Base-by-base conservation (phyloP, 495 filamentous ascomycete genomes). In the Monascus purpureus region DNA sequence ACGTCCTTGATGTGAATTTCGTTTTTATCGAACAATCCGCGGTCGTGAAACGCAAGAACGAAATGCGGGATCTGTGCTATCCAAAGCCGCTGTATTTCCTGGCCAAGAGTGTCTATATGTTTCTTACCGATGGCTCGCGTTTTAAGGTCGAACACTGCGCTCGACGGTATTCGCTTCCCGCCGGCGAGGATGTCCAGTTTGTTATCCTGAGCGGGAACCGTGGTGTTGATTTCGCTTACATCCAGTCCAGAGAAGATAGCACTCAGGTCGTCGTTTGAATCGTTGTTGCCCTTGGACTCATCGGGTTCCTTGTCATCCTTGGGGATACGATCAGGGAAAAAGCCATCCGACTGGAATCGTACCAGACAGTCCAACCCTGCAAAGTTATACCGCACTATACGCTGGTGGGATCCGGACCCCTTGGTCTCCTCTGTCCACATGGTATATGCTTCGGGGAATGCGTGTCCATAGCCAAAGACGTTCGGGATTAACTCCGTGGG, bases 111-210 rank as follows among this genome's bases (percentile, higher is more conserved):
- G 15, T 63, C 47, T 6, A 63, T 39, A 15, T 50, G 37, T 14
- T 42, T 43, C 17, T 53, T 52, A 12, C 6, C 25, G 25, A 59
- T 44, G 13, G 59, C 63, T 6, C 73, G 65, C 1, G 79, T 84
- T 40, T 82, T 81, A 29, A 82, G 53, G 34, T 81, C 77, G 42
- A 82, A 73, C n/a, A 78, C n/a, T n/a, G n/a, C n/a, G n/a, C n/a
- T n/a, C n/a, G n/a, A n/a, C n/a, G n/a, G n/a, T n/a, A n/a, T n/a
- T n/a, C n/a, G n/a, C n/a, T n/a, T n/a, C n/a, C n/a, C n/a, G n/a
- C n/a, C n/a, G n/a, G n/a, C n/a, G n/a, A n/a, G n/a, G n/a, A n/a
- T n/a, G n/a, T n/a, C n/a, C n/a, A n/a, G n/a, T n/a, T n/a, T n/a
- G n/a, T n/a, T n/a, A n/a, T n/a, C n/a, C n/a, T n/a, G n/a, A n/a